Evolutionary conservation across 2,329 filamentous ascomycete species (phyloP).

Genomic region (Monosporascus sp.): DNA sequence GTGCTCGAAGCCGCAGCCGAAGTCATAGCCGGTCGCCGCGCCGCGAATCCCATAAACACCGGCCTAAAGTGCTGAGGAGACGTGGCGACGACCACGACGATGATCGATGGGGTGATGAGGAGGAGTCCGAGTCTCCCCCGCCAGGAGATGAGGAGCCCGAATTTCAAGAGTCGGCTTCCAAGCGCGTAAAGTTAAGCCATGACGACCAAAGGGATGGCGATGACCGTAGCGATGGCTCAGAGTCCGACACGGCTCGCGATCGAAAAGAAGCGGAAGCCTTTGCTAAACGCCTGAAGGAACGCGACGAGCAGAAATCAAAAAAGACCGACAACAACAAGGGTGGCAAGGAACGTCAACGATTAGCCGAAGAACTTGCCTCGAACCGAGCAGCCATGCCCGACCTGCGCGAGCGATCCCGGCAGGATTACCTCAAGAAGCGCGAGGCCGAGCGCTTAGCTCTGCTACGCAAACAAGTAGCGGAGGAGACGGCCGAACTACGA

Average conservation of each 20-base stretch:
- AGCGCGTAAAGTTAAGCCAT: constrained; percentile 62
- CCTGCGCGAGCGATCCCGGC: constrained; percentile 75
- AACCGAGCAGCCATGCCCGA: constrained; percentile 71
- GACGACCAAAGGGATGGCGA: constrained; percentile 27
- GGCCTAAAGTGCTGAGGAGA: constrained; percentile 38
- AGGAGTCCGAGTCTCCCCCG: constrained; percentile 41
- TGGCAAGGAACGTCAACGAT: constrained; percentile 53
- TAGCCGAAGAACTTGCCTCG: constrained; percentile 63
- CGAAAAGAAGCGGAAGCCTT: constrained; percentile 74
- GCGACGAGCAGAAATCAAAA: constrained; percentile 66
- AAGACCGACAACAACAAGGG: constrained; percentile 55
- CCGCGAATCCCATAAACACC: constrained; percentile 21
- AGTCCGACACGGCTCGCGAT: constrained; percentile 62
- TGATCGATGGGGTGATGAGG: constrained; percentile 79
- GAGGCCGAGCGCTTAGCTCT: constrained; percentile 80
- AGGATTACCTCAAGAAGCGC: constrained; percentile 90
- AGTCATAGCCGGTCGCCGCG: constrained; percentile 27
- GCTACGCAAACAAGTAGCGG: constrained; percentile 82
- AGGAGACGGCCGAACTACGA: constrained; percentile 76
- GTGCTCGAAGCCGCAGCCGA: constrained; percentile 14
- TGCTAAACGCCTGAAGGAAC: constrained; percentile 66
- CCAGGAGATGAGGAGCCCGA: constrained; percentile 49
- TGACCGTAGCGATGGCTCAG: constrained; percentile 36
- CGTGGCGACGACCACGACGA: constrained; percentile 54
- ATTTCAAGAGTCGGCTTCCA: constrained; percentile 64